Evolutionary conservation across 441 rosid species (phyloP), one percentile per base, ranked within the genome.

Genomic region (Aleurites moluccanus): DNA sequence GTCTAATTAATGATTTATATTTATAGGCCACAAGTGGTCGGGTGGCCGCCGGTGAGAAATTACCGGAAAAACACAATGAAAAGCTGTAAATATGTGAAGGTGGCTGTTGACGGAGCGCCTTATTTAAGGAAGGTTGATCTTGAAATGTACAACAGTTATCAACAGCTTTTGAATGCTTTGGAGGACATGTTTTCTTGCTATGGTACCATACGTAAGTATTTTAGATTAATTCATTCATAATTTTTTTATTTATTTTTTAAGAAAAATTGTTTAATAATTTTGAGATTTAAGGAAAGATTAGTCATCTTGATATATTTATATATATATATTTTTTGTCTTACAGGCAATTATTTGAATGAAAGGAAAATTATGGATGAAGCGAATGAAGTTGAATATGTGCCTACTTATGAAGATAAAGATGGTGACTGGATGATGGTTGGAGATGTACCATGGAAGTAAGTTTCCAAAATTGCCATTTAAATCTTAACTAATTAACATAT

Each of bases 21-120:
- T n/a, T n/a, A 1, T 25, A 88, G 89, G 80, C 60, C 72, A 57
- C 90, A 83, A 80, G 89, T 85, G 60, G 89, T 87, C 69, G 95
- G 94, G 64, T 92, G 97, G 94, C 97, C 95, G 38, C 95, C 97
- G 83, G 89, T 90, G 84, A 81, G 87, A 64, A 74, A 78, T 7
- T 76, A 47, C 25, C 56, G 92, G 79, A 85, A 72, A 65, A 86
- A 75, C 25, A 82, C 70, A 27, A 64, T 78, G 76, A 83, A 80
- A 69, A 83, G 80, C 67, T 62, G 85, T 77, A 86, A 88, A 28
- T 88, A 75, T 49, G 95, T 90, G 30, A 90, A 90, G 83, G 91
- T 90, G 77, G 90, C 89, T 1, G 89, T 84, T 27, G 92, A 90
- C 9, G 91, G 95, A 75, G 92, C 89, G 74, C 92, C 90, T 5